These are phyloP conservation scores for Scheffersomyces amazonensis DNA, from an alignment of 805 yeast genomes.

Conservation along the genomic window DNA sequence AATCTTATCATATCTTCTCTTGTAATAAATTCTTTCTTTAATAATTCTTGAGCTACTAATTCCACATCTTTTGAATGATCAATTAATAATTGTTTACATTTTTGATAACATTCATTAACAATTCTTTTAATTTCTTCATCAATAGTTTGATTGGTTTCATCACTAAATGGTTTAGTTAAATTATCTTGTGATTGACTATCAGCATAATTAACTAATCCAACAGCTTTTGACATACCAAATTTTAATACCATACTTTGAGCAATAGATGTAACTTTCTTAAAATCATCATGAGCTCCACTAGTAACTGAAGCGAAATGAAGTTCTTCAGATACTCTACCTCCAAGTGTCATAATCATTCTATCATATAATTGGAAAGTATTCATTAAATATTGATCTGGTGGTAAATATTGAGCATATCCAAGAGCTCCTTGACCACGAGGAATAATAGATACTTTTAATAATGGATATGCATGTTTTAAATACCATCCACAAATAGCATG, in stretches of 20 bases:
- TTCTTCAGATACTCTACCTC: constrained; percentile 97
- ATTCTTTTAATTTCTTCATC: constrained; percentile 82
- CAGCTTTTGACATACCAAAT: constrained; percentile 84
- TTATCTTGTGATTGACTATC: constrained; percentile 67
- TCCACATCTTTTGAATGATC: constrained; percentile 77
- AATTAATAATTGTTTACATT: constrained; percentile 64
- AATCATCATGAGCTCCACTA: constrained; percentile 95
- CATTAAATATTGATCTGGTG: constrained; percentile 83
- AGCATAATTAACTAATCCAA: constrained; percentile 78
- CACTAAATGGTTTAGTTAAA: constrained; percentile 84
- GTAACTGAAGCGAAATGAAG: constrained; percentile 88
- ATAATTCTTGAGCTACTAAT: constrained; percentile 81
- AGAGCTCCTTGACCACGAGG: constrained; percentile 97
- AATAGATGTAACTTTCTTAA: constrained; percentile 91
- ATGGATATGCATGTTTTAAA: constrained; percentile 85
- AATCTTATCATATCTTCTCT: constrained; percentile 91
- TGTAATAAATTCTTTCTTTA: constrained; percentile 84
- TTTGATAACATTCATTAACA: constrained; percentile 68
- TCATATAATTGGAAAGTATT: constrained; percentile 77
- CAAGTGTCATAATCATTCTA: constrained; percentile 94
- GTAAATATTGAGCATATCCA: constrained; percentile 96
- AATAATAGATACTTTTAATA: constrained; percentile 91
- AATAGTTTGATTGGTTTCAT: constrained; percentile 74
- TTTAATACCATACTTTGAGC: constrained; percentile 91
- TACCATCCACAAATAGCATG: constrained; percentile 99